Conservation (phyloP, 176 grass and related monocot species). For the Zizania latifolia region DNA sequence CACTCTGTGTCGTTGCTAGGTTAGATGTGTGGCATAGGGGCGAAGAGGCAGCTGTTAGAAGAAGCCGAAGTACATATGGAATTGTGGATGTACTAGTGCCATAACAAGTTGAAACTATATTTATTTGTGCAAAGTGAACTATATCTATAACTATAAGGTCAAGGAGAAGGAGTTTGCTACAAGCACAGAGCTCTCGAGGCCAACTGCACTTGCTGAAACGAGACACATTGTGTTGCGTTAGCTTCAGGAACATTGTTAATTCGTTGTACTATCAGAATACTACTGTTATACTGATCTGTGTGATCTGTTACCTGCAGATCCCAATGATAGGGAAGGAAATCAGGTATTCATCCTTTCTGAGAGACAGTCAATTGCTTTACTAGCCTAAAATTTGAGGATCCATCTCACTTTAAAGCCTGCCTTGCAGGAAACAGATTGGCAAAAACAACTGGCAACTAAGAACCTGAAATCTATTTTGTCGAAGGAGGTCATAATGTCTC, state of each 20-base stretch:
- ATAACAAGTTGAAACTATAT: neutral
- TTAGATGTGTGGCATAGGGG: neutral
- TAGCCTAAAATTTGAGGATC: neutral
- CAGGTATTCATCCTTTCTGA: conserved; percentile 42
- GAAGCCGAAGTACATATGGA: neutral
- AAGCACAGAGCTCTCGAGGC: neutral
- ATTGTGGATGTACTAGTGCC: neutral
- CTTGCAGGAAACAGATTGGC: conserved; percentile 54
- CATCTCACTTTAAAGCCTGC: conserved; percentile 21
- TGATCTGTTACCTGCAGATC: conserved; percentile 53
- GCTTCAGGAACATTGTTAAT: neutral
- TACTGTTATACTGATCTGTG: neutral
- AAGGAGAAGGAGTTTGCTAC: neutral
- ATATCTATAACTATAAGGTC: too few species aligned
- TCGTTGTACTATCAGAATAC: neutral
- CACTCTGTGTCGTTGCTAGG: neutral
- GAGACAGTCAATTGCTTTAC: neutral
- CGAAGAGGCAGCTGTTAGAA: neutral
- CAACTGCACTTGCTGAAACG: neutral
- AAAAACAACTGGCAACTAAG: conserved; percentile 45
- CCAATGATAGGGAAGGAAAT: conserved; percentile 30
- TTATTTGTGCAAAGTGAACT: neutral
- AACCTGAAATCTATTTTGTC: conserved; percentile 79
- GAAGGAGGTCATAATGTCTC: conserved; percentile 60
- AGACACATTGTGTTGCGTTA: neutral